A percentile compares a stretch with the other conserved stretches of the same genome.
Conservation (phyloP, 139 green algal species). For the Asterochloris erici region DNA sequence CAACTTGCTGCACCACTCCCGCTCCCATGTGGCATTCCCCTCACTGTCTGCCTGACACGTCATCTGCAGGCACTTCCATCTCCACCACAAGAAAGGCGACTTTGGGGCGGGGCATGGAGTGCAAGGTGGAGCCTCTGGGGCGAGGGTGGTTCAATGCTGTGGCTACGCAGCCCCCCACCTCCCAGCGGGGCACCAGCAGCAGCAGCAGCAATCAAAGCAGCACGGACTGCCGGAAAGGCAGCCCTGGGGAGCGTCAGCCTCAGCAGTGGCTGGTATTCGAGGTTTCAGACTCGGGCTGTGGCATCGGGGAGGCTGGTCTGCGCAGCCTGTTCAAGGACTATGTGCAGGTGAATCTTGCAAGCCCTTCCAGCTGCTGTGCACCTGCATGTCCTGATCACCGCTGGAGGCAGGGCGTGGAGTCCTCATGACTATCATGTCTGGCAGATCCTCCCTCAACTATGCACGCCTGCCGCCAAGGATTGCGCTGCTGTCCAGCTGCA, state of each 20-base stretch:
- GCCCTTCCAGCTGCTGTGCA: neutral
- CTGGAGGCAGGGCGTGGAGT: no score
- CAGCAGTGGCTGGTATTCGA: slow-evolving; percentile 67
- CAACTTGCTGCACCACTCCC: no score
- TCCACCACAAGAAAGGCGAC: neutral
- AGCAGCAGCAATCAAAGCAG: neutral
- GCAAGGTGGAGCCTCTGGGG: neutral
- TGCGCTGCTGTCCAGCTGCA: no score
- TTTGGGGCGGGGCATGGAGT: neutral
- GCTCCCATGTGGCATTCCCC: no score
- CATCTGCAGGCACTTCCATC: no score
- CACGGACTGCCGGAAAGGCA: no score
- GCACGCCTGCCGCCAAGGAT: no score
- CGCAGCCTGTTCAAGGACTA: slow-evolving; percentile 72
- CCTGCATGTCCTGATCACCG: no score
- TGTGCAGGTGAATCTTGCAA: slow-evolving; percentile 33
- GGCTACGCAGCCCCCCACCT: neutral
- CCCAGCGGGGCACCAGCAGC: neutral
- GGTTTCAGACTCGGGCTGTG: slow-evolving; percentile 68
- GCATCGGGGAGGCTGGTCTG: slow-evolving; percentile 51
- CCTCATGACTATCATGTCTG: no score
- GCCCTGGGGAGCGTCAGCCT: no score
- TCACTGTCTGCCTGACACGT: no score
- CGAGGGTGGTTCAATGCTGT: slow-evolving; percentile 14
- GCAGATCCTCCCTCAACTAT: no score